Conservation (phyloP, 164 flowering plant genomes). For the Aristolochia contorta region DNA sequence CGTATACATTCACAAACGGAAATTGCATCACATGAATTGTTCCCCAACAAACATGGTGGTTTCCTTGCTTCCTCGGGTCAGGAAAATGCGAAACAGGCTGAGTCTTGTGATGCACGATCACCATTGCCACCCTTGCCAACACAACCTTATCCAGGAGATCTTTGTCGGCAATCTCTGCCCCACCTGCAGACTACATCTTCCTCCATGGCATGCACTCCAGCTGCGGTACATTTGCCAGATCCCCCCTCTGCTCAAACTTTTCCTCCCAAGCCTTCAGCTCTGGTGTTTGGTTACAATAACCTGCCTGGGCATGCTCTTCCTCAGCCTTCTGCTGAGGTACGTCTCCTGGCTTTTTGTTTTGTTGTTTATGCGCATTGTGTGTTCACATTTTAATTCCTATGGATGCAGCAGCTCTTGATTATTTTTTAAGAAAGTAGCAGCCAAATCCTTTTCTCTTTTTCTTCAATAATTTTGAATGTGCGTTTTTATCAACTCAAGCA, state of each 20-base stretch:
- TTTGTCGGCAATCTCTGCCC: slow-evolving; percentile 20
- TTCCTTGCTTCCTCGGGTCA: slow-evolving; percentile 7
- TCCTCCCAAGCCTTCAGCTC: slow-evolving; percentile 10
- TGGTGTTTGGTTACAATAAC: slow-evolving; percentile 12
- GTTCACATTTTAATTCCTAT: too few relatives aligned
- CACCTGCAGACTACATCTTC: slow-evolving; percentile 23
- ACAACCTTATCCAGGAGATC: slow-evolving; percentile 48
- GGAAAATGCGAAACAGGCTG: slow-evolving; percentile 18
- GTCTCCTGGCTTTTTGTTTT: background rate
- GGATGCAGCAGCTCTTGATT: too few relatives aligned
- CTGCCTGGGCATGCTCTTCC: slow-evolving; percentile 18
- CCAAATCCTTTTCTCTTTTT: too few relatives aligned
- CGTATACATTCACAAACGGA: too few relatives aligned
- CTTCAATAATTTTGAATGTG: too few relatives aligned
- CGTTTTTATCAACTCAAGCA: too few relatives aligned
- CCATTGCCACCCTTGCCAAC: slow-evolving; percentile 62
- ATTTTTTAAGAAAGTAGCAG: too few relatives aligned
- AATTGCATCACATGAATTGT: too few relatives aligned
- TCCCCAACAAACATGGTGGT: slow-evolving; percentile 12
- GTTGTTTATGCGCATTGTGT: background rate
- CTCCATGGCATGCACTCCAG: slow-evolving; percentile 26
- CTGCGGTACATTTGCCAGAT: slow-evolving; percentile 16
- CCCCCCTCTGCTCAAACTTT: slow-evolving; percentile 13
- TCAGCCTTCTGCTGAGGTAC: slow-evolving; percentile 27
- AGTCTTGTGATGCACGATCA: slow-evolving; percentile 26